phyloP scores from a whole-genome alignment of 192 early-diverging fungal genomes.

The Allomyces arbusculus region DNA sequence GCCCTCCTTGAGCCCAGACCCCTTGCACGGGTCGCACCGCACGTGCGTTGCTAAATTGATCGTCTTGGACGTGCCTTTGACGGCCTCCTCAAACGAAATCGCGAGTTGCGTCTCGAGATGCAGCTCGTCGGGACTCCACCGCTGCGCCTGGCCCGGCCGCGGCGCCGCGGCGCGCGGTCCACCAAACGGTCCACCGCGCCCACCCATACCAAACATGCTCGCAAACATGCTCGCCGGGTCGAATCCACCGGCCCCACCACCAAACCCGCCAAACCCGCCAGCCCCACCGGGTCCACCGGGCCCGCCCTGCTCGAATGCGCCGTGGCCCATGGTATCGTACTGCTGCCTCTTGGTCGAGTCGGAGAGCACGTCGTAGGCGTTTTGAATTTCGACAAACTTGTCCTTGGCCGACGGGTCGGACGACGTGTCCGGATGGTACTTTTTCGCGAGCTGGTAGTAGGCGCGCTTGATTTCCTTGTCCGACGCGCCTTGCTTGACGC shows the following conservation, averaged over 20 bases:
- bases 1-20: conserved; percentile 59
- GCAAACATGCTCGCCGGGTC: conserved; percentile 47
- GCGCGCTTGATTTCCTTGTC: conserved; percentile 86
- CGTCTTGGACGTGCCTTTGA: conserved; percentile 46
- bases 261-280: conserved; percentile 2
- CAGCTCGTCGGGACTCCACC: too few relatives aligned
- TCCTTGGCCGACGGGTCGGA: conserved; percentile 78
- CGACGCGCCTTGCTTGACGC: conserved; percentile 56
- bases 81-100: conserved; percentile 79
- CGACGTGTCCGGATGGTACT: conserved; percentile 97
- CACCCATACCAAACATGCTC: conserved; percentile 41
- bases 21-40: conserved; percentile 58
- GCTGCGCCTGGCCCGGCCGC: conserved; percentile 2
- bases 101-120: conserved; percentile 16
- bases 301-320: conserved; percentile 23
- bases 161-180: conserved; percentile 11
- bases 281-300: conserved; percentile 6
- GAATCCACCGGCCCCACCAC: conserved; percentile 24
- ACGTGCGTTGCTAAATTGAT: conserved; percentile 45
- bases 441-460: conserved; percentile 90
- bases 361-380: conserved; percentile 82
- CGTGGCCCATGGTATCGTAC: conserved; percentile 80
- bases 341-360: conserved; percentile 76
- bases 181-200: conserved; percentile 17
- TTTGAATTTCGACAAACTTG: conserved; percentile 92